These are phyloP conservation scores for Amphichorda felina DNA, from an alignment of 2,329 filamentous ascomycete genomes.

Conservation along the genomic window DNA sequence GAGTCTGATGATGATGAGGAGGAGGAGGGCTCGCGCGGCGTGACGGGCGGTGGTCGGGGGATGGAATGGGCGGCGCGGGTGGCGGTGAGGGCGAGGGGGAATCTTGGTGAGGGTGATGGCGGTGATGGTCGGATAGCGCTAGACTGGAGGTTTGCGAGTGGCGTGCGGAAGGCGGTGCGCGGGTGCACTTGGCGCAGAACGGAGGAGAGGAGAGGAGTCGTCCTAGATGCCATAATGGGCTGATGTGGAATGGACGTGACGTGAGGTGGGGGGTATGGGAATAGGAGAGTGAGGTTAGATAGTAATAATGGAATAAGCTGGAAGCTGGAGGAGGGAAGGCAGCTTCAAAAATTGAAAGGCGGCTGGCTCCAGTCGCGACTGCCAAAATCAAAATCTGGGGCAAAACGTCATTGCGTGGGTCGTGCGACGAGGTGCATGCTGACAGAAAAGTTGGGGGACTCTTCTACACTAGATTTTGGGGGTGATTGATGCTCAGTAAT, in stretches of 20 bases:
- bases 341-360: slow-evolving; percentile 9
- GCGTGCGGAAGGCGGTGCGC: no score
- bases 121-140: slow-evolving; percentile 9
- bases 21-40: slow-evolving; percentile 3
- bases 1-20: not conserved
- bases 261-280: not conserved
- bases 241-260: not conserved
- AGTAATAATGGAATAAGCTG: no score
- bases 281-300: no score
- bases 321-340: not conserved
- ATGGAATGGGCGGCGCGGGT: slow-evolving; percentile 21
- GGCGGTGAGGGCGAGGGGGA: slow-evolving; percentile 5
- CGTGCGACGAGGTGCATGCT: not conserved
- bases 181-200: no score
- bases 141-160: no score
- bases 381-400: not conserved
- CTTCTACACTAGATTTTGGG: no score
- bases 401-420: slow-evolving; percentile 6
- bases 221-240: slow-evolving; percentile 16
- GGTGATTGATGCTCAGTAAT: no score
- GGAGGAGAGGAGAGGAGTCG: slow-evolving; percentile 8
- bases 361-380: not conserved
- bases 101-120: slow-evolving; percentile 6
- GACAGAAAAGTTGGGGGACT: no score
- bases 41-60: slow-evolving; percentile 17